Evolutionary conservation across 108 stramenopile species (phyloP), one percentile per base, ranked within the genome.

Genomic region (Cyclotella atomus): DNA sequence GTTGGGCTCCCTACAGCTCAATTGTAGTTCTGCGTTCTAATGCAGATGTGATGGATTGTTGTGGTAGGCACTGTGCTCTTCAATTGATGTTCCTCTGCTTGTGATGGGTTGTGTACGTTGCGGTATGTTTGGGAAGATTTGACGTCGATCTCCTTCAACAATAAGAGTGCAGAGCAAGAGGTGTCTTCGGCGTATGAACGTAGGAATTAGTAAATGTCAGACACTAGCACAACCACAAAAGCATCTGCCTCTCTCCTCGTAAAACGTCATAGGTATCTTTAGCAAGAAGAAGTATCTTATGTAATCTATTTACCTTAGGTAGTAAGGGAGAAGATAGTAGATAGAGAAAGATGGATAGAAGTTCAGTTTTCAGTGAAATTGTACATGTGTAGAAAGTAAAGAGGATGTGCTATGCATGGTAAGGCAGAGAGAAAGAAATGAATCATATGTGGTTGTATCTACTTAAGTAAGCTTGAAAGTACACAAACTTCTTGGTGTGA

Each of bases 31-130:
- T n/a, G n/a, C n/a, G n/a, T n/a, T n/a, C n/a, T n/a, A n/a, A n/a
- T n/a, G n/a, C n/a, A n/a, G n/a, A n/a, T n/a, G 20, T 17, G 49
- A 50, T 5, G 7, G 7, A 17, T 50, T 50, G 38, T 41, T 41
- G 9, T 41, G 6, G 6, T 41, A 41, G 38, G 9, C 47, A 17
- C 47, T 49, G 38, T 49, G 47, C 47, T n/a, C n/a, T n/a, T n/a
- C 9, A 15, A 15, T 57, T 6, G 12, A 0, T 10, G 2, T 30
- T 14, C 15, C 4, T 30, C 29, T 17, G 30, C 14, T 32, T 1
- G 4, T 57, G 29, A 30, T 57, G 56, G 28, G 56, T 57, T 57
- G 52, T 23, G 52, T 52, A 52, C 10, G 52, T 41, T 49, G 47
- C 54, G 54, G 54, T 55, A 55, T 55, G 27, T 55, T 57, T 30